A percentile compares a stretch with the other conserved stretches of the same genome.
phyloP scores from a whole-genome alignment of 805 yeast species.

The Myxozyma geophila region DNA sequence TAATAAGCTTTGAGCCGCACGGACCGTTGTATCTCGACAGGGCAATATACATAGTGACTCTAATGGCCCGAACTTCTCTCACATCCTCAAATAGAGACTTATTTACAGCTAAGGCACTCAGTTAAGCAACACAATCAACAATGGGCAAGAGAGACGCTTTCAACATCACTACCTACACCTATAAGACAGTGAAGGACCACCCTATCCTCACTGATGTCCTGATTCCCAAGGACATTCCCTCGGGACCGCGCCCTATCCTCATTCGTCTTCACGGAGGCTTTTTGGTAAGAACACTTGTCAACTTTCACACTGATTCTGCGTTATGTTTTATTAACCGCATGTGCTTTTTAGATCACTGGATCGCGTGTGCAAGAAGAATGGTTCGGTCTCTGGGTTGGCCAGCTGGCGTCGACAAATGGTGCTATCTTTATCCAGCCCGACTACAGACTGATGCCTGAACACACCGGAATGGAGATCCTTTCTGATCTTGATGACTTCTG shows the following conservation, averaged over 20 bases:
- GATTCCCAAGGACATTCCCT: conserved; percentile 18
- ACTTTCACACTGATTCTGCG: too few species aligned
- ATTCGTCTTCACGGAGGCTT: conserved; percentile 27
- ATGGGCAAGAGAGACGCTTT: conserved; percentile 18
- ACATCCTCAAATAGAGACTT: too few species aligned
- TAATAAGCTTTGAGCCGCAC: not conserved
- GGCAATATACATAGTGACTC: not conserved
- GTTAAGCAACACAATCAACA: not conserved
- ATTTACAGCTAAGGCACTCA: not conserved
- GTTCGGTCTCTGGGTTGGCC: conserved; percentile 17
- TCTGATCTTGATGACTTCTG: conserved; percentile 20
- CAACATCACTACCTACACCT: conserved; percentile 13
- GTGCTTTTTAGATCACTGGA: conserved; percentile 15
- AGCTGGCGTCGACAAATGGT: conserved; percentile 13
- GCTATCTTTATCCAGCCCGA: conserved; percentile 26
- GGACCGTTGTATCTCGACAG: not conserved
- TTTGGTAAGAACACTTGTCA: conserved; percentile 9
- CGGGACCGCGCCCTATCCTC: conserved; percentile 20
- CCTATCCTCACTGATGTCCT: conserved; percentile 12
- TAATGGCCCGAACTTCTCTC: too few species aligned
- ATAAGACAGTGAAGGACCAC: conserved; percentile 10
- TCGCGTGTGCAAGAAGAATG: conserved; percentile 16
- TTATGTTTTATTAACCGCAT: too few species aligned
- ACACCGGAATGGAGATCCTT: conserved; percentile 21
- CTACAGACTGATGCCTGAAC: conserved; percentile 24